phyloP scores from a whole-genome alignment of 805 yeast genomes.

The Candida montana region DNA sequence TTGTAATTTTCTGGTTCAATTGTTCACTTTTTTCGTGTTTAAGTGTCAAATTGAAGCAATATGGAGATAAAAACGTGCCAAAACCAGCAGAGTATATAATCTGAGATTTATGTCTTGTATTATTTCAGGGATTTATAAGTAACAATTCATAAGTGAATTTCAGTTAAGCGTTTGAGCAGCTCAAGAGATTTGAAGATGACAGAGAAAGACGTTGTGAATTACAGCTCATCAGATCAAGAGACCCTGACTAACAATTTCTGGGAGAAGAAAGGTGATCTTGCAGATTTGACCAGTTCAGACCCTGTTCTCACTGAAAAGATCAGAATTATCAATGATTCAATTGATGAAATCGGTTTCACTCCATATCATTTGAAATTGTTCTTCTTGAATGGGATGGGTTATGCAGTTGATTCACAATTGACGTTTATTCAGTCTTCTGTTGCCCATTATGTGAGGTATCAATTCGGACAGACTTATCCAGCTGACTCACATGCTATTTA shows the following conservation, averaged over 20 bases:
- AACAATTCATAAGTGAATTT: no score
- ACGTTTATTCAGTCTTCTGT: slow-evolving; percentile 41
- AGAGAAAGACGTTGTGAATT: not conserved
- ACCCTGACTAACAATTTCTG: slow-evolving; percentile 3
- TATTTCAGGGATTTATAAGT: no score
- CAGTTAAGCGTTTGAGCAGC: no score
- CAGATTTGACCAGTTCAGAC: slow-evolving; percentile 25
- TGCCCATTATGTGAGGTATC: slow-evolving; percentile 38
- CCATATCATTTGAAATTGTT: slow-evolving; percentile 43
- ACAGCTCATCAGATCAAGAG: not conserved
- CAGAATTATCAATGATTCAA: slow-evolving; percentile 42
- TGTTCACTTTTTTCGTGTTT: no score
- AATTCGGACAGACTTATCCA: slow-evolving; percentile 40
- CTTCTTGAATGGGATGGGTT: slow-evolving; percentile 46
- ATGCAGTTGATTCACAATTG: slow-evolving; percentile 45
- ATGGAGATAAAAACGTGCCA: no score
- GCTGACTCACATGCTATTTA: slow-evolving; percentile 38
- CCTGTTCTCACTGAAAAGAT: slow-evolving; percentile 28
- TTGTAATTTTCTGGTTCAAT: no score
- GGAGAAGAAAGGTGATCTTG: slow-evolving; percentile 15
- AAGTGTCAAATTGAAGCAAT: no score
- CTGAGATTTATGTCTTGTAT: no score
- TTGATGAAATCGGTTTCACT: slow-evolving; percentile 59
- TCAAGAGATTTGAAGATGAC: no score
- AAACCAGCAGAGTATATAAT: no score